Percentiles rank a stretch among this genome's conserved stretches.
Evolutionary conservation across 768 basidiomycete species (phyloP).

Genomic region (Suillus subalutaceus): DNA sequence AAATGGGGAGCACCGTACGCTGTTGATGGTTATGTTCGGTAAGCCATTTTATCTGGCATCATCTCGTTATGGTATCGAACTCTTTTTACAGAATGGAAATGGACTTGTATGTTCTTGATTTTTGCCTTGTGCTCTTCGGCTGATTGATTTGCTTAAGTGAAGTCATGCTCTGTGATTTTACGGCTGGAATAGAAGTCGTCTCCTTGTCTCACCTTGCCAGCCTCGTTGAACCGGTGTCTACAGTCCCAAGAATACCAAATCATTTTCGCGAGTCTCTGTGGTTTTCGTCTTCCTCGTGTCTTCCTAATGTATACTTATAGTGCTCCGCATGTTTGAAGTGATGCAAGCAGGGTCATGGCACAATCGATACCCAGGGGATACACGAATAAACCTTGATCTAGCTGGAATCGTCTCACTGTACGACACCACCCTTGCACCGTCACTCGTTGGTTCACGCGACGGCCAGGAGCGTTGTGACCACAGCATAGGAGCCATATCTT

Average conservation of each 20-base stretch:
- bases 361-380: conserved; percentile 29
- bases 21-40: conserved; percentile 41
- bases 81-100: conserved; percentile 45
- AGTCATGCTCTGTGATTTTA: conserved; percentile 52
- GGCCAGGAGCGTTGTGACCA: conserved; percentile 27
- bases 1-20: conserved; percentile 43
- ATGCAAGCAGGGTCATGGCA: conserved; percentile 28
- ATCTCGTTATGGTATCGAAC: not conserved
- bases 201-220: conserved; percentile 31
- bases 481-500: conserved; percentile 16
- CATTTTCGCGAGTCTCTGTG: not conserved
- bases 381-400: conserved; percentile 27
- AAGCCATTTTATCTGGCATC: not conserved
- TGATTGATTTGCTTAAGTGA: conserved; percentile 35
- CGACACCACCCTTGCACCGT: conserved; percentile 25
- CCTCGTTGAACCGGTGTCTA: not conserved
- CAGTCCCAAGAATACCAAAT: not conserved
- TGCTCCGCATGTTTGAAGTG: conserved; percentile 15
- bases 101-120: conserved; percentile 43
- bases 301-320: conserved; percentile 1
- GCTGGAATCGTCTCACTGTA: conserved; percentile 30
- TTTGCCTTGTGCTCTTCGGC: not conserved
- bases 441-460: conserved; percentile 18
- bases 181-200: conserved; percentile 38
- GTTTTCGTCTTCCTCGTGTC: conserved; percentile 3